Base-by-base conservation (phyloP, 352 stramenopile genomes). In the Elongisporangium anandrum region DNA sequence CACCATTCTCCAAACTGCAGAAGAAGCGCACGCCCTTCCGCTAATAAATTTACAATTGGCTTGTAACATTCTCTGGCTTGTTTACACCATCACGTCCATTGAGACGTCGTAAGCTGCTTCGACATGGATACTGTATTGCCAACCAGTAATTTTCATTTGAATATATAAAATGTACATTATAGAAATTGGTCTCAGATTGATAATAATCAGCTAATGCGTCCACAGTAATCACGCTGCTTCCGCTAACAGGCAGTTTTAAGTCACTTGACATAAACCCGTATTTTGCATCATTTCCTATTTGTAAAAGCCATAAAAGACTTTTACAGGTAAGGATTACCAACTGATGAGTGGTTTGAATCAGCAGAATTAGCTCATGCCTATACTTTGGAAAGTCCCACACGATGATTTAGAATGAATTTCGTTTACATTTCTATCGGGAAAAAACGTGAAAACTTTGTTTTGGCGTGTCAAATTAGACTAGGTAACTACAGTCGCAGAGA, bases 271-370 rank as follows among this genome's bases (percentile, higher is more conserved):
- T 86, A 71, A 50, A 87, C 77, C 77, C 73, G 73, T 86, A 67
- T 72, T 73, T 88, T 86, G 71, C 79, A 87, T 87, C 77, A 89
- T 87, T 75, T 85, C 79, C 76, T 87, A 82, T 87, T 87, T 89
- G 79, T 89, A 89, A 81, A 66, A 78, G 68, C 53, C 64, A 38
- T 39, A 68, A 64, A 60, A 69, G 63, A 68, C 69, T 79, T 60
- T 66, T 89, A 89, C 79, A 87, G 75, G 75, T 89, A 89, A 87
- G 77, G 79, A 87, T 89, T 89, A 88, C 78, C 75, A 88, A 88
- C 73, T 85, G 78, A 88, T 88, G 75, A 88, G 75, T 86, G 63
- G 1, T 64, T 7, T 34, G 24, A 34, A 34, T 8, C 7, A 41
- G 5, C 5, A 13, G 9, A 41, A 41, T 41, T 41, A 41, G 29